These are phyloP conservation scores for Rachicladosporium sp. DNA, from an alignment of 2,329 filamentous ascomycete species.

Conservation along the genomic window DNA sequence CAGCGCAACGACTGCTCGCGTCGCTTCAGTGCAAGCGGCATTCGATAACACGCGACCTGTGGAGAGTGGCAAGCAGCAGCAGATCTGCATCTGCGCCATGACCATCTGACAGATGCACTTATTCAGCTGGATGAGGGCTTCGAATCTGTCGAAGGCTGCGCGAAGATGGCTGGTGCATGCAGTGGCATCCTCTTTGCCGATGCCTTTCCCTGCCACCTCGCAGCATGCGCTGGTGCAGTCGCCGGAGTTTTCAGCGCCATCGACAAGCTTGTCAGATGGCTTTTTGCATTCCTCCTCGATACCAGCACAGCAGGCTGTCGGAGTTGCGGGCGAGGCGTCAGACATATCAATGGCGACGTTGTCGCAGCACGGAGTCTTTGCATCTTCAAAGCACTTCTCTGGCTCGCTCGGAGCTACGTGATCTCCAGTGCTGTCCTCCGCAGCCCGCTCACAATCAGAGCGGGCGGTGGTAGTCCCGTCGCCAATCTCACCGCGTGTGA, in stretches of 20 bases:
- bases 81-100: constrained; percentile 1
- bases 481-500: too few relatives aligned
- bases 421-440: background rate
- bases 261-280: background rate
- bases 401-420: background rate
- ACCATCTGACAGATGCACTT: constrained; percentile 7
- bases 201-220: background rate
- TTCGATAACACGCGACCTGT: constrained; percentile 5
- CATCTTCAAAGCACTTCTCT: too few relatives aligned
- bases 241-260: background rate
- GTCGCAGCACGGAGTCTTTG: background rate
- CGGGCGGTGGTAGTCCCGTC: background rate
- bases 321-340: background rate
- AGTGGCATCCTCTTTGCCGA: background rate
- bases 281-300: background rate
- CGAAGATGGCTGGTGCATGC: constrained; percentile 6
- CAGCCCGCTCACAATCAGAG: background rate
- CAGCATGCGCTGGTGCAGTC: background rate
- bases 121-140: constrained; percentile 1
- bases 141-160: constrained; percentile 5
- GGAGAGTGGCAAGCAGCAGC: constrained; percentile 6
- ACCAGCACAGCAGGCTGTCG: background rate
- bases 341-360: background rate
- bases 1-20: background rate
- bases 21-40: constrained; percentile 6